Evolutionary conservation across 1,139 yeast genomes (phyloP), one percentile per base, ranked within the genome.

Genomic region (Kodamaea arcana): DNA sequence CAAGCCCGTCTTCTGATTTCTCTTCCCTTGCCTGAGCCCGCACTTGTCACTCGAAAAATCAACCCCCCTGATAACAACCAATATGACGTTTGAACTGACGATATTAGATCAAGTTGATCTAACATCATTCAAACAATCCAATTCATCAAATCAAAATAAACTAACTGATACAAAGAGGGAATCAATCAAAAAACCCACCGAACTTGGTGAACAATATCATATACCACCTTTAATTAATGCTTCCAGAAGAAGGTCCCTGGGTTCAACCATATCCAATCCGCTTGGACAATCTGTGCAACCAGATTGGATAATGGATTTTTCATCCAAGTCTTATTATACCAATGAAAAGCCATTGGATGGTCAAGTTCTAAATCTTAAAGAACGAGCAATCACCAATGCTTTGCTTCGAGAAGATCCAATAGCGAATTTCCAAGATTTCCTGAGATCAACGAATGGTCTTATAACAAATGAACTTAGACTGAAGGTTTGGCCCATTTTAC

Each of bases 371-470:
- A 54, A 32, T 17, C 52, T 73, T 42, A 75, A 75, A 45, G 51
- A 56, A 6, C 61, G 59, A 30, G 60, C 70, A 11, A 43, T 75
- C 14, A 52, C 52, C 11, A 65, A 72, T 3, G 76, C 75, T 1
- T 36, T 64, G 15, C 17, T 28, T 4, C 32, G 32, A 26, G 30
- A 31, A 5, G 21, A 17, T 7, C 22, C 30, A 15, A 10, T 10
- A 8, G 10, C 15, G 20, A 24, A 27, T n/a, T 53, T 72, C 32
- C 45, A 50, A 18, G 63, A 56, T 34, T 59, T 62, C 33, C 62
- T 69, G 47, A 56, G 65, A 37, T 62, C 78, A 0, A 59, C 75
- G 16, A 73, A 70, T 29, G 83, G 84, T 0, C 52, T 78, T 18
- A 51, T 78, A 2, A 60, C 51, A 36, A 58, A 63, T 32, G 61